Evolutionary conservation across 2,329 filamentous ascomycete genomes (phyloP).

Genomic region (Akanthomyces uredinophilus): DNA sequence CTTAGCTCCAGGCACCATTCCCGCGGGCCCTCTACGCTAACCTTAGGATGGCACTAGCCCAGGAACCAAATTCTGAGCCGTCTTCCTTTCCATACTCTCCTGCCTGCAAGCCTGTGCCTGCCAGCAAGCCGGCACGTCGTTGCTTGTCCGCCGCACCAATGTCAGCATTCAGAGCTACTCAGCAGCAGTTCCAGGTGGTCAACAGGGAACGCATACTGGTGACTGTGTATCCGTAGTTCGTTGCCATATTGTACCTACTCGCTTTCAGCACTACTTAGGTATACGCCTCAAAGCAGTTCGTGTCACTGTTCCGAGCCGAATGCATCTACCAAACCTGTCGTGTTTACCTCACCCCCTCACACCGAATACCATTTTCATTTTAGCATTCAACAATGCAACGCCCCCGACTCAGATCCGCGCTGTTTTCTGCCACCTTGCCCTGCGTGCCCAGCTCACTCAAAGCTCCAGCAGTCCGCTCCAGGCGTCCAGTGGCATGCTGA

Average conservation of each 20-base stretch:
- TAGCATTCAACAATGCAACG: background rate
- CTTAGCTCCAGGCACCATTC: constrained; percentile 13
- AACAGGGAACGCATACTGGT: too few species aligned
- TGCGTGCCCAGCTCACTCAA: background rate
- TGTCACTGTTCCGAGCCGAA: background rate
- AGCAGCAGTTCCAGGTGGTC: background rate
- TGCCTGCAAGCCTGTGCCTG: background rate
- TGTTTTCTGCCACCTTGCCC: background rate
- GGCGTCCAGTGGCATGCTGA: background rate
- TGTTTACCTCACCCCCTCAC: background rate
- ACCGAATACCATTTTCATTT: background rate
- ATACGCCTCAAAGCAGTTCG: too few species aligned
- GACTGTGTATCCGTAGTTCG: too few species aligned
- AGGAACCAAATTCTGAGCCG: constrained; percentile 11
- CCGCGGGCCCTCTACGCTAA: background rate
- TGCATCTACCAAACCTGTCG: background rate
- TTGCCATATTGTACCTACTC: background rate
- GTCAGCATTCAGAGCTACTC: background rate
- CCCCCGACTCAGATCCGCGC: background rate
- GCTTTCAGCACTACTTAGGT: background rate
- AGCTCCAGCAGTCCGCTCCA: too few species aligned
- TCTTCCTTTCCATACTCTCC: background rate
- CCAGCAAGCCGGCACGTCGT: background rate
- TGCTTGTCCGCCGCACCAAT: background rate
- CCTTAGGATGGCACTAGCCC: constrained; percentile 4